phyloP scores from a whole-genome alignment of 1,284 basidiomycete species.

The Cutaneotrichosporon cutaneum region DNA sequence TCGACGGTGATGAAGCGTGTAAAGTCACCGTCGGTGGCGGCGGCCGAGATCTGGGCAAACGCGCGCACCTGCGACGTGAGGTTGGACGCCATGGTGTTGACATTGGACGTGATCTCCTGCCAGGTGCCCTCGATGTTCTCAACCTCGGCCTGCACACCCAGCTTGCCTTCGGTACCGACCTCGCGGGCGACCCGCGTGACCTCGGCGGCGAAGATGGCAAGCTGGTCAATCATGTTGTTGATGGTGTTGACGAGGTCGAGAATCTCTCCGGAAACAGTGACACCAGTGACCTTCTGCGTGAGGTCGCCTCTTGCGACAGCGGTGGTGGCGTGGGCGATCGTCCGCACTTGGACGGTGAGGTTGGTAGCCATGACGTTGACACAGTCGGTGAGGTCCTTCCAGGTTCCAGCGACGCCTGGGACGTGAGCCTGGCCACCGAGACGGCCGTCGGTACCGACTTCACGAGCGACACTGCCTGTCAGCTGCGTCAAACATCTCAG shows the following conservation, averaged over 20 bases:
- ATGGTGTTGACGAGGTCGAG: conserved; percentile 75
- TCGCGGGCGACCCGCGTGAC: conserved; percentile 94
- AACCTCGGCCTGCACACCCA: conserved; percentile 96
- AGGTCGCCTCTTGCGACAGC: conserved; percentile 93
- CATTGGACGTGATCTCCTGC: conserved; percentile 93
- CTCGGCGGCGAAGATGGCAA: conserved; percentile 89
- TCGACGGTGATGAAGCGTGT: conserved; percentile 99
- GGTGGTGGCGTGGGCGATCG: conserved; percentile 91
- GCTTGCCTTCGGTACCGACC: conserved; percentile 93
- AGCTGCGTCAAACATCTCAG: conserved; percentile 4
- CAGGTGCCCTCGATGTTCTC: conserved; percentile 96
- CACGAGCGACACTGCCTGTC: conserved; percentile 65
- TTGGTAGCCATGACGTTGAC: conserved; percentile 70
- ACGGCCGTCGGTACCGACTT: conserved; percentile 93
- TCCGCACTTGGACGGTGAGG: conserved; percentile 89
- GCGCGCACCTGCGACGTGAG: conserved; percentile 98
- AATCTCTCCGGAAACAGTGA: conserved; percentile 94
- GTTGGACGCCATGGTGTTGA: conserved; percentile 94
- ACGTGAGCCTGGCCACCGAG: conserved; percentile 90
- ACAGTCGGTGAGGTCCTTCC: conserved; percentile 94
- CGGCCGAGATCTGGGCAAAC: conserved; percentile 97
- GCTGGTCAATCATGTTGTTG: conserved; percentile 93
- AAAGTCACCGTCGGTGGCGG: conserved; percentile 98
- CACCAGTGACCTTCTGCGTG: conserved; percentile 87
- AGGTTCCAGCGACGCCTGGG: conserved; percentile 82